Evolutionary conservation across 2,329 filamentous ascomycete genomes (phyloP), one percentile per base, ranked within the genome.

Genomic region (Colletotrichum lindemuthianum): DNA sequence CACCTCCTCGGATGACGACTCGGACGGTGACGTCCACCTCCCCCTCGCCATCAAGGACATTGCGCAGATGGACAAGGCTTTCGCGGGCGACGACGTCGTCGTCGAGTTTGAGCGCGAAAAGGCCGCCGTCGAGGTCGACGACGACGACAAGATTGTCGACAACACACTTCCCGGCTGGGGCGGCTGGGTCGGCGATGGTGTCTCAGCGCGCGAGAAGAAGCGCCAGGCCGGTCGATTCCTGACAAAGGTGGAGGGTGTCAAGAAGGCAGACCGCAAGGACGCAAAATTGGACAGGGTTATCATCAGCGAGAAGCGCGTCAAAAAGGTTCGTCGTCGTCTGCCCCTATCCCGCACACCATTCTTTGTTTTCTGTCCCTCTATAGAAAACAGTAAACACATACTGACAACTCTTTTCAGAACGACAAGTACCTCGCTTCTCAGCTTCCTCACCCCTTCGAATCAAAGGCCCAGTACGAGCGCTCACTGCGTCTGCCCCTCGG

Each of bases 141-240:
- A 97, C 76, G 93, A 91, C 69, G 92, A 96, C 73, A 91, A 96
- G 77, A 81, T 92, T 60, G 79, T 93, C 36, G 93, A 95, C 74
- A 91, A 90, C 69, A 91, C 92, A n/a, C 84, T 99, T 6, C 93
- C 93, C 0, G 96, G 96, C 49, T 99, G 96, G 96, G 96, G 96
- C 69, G 89, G 85, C 72, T 97, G 96, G 96, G 86, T 91, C 6
- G 96, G 96, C 67, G 88, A 91, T 13, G 95, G 94, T 15, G 83
- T 97, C 68, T 90, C 88, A 76, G 89, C 88, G 70, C 87, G 86
- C 66, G 86, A 91, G 69, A 84, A 87, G 76, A 88, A 88, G 73
- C 79, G 85, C 70, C 88, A 90, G 72, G 81, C 84, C 71, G 85
- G 83, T 59, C 84, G 86, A 15, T 88, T 89, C 72, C 77, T 92